phyloP scores from a whole-genome alignment of 352 stramenopile genomes.

The Phytophthora aleatoria region DNA sequence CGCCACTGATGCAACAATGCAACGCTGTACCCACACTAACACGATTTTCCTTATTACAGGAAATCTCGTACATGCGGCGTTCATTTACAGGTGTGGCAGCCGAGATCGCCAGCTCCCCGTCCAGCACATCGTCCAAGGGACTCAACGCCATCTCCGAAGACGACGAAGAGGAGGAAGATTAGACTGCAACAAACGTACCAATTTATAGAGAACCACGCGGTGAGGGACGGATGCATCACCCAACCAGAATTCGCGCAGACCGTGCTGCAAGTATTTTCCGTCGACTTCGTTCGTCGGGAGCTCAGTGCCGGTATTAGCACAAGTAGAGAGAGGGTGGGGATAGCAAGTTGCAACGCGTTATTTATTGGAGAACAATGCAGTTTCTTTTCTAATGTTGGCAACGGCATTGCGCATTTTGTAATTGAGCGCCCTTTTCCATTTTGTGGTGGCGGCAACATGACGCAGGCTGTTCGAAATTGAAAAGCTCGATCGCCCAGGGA shows the following conservation, averaged over 20 bases:
- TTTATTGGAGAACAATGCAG: conserved; percentile 40
- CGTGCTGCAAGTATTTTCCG: background rate
- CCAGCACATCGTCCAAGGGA: conserved; percentile 50
- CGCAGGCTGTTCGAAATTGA: no score
- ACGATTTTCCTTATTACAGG: conserved; percentile 32
- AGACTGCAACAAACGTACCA: conserved; percentile 8
- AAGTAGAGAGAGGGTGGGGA: background rate
- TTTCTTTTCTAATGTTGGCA: conserved; percentile 22
- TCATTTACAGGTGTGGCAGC: conserved; percentile 72
- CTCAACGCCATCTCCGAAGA: conserved; percentile 82
- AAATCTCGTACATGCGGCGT: conserved; percentile 68
- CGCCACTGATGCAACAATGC: conserved; percentile 1
- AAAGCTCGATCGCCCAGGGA: no score
- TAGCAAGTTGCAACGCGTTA: conserved; percentile 31
- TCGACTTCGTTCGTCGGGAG: background rate
- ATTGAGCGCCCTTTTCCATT: no score
- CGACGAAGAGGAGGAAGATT: conserved; percentile 60
- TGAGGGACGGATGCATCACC: conserved; percentile 21
- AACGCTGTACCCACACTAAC: conserved; percentile 11
- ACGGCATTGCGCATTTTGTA: background rate
- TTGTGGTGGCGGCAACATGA: no score
- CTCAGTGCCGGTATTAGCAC: conserved; percentile 13
- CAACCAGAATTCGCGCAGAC: conserved; percentile 14
- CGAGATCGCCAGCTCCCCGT: conserved; percentile 73
- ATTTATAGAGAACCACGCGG: conserved; percentile 25